A percentile compares a stretch with the other conserved stretches of the same genome.
phyloP scores from a whole-genome alignment of 2,329 filamentous ascomycete species.

The Penicillium digitatum region DNA sequence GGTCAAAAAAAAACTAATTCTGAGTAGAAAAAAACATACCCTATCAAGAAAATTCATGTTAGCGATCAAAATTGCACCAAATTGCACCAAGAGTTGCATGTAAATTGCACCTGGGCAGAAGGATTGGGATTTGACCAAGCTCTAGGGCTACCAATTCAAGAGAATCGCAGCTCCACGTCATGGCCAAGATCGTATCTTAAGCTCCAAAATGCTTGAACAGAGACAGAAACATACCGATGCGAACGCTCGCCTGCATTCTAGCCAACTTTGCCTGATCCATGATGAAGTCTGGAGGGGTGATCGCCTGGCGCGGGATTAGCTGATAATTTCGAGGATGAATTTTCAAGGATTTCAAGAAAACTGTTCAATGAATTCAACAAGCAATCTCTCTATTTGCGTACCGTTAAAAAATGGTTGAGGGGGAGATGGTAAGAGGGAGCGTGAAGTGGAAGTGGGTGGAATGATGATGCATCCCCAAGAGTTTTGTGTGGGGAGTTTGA shows the following conservation, averaged over 20 bases:
- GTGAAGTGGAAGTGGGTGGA: constrained; percentile 13
- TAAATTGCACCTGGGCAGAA: background rate
- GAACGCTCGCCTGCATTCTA: constrained; percentile 62
- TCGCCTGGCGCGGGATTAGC: constrained; percentile 18
- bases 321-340: constrained; percentile 5
- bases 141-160: constrained; percentile 5
- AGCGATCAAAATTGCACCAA: constrained; percentile 10
- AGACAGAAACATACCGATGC: constrained; percentile 61
- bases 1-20: background rate
- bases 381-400: constrained; percentile 4
- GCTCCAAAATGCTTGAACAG: background rate
- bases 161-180: constrained; percentile 10
- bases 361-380: background rate
- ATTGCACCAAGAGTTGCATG: background rate
- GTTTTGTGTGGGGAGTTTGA: constrained; percentile 27
- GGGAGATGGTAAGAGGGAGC: constrained; percentile 13
- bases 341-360: background rate
- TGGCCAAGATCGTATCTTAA: background rate
- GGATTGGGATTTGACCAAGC: constrained; percentile 1
- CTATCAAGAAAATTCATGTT: constrained; percentile 17
- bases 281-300: constrained; percentile 36
- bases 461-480: constrained; percentile 20
- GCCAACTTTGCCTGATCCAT: constrained; percentile 66
- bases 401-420: constrained; percentile 8
- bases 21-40: constrained; percentile 24